These are phyloP conservation scores for Mucor circinelloides DNA, from an alignment of 371 early-diverging fungal species.

Conservation along the genomic window DNA sequence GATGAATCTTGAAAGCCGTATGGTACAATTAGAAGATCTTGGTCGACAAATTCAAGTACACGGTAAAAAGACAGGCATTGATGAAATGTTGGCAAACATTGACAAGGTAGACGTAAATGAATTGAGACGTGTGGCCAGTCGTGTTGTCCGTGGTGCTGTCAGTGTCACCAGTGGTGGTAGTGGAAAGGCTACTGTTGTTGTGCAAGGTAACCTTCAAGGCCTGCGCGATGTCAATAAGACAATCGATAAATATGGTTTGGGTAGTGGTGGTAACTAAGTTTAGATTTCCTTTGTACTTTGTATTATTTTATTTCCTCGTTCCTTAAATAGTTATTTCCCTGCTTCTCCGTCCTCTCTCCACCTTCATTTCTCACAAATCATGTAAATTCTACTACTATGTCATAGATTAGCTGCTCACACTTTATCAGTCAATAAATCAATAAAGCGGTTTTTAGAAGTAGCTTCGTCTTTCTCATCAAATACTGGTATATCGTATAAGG, in stretches of 20 bases:
- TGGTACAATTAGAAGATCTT: slow-evolving; percentile 94
- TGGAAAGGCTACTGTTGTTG: slow-evolving; percentile 59
- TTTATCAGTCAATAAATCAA: neutral
- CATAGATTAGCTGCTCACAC: neutral
- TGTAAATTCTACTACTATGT: neutral
- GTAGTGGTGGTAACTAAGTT: slow-evolving; percentile 16
- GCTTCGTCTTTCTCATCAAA: too few species aligned
- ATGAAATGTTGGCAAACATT: slow-evolving; percentile 77
- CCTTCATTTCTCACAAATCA: neutral
- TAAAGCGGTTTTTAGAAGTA: neutral
- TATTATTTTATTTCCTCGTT: neutral
- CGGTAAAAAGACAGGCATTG: slow-evolving; percentile 74
- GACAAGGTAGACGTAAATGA: slow-evolving; percentile 74
- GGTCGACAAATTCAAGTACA: slow-evolving; percentile 90
- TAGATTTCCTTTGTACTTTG: neutral
- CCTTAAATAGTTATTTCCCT: neutral
- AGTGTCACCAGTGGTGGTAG: slow-evolving; percentile 56
- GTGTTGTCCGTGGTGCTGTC: slow-evolving; percentile 61
- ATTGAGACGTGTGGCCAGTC: slow-evolving; percentile 67
- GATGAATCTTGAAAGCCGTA: slow-evolving; percentile 91
- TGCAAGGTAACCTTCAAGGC: slow-evolving; percentile 54
- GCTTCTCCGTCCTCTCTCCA: neutral
- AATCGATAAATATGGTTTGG: slow-evolving; percentile 35
- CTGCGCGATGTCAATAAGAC: slow-evolving; percentile 40
- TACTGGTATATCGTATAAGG: too few species aligned